Conservation (phyloP, 129 eudicot genomes). For the Artemisia annua region DNA sequence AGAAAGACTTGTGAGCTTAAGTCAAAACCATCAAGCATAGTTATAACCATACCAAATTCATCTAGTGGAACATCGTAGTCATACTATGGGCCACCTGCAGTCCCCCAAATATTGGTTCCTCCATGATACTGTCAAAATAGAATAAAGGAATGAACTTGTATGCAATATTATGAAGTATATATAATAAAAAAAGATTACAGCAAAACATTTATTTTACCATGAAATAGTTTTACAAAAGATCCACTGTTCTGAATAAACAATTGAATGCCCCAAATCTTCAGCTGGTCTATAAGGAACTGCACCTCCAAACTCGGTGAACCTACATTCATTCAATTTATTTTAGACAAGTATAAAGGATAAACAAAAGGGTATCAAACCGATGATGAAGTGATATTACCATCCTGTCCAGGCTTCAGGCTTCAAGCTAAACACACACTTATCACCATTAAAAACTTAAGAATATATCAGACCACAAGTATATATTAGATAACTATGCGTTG, state of each 20-base stretch:
- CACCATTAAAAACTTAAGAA: too few species aligned
- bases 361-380: background rate
- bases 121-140: conserved; percentile 73
- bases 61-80: conserved; percentile 99
- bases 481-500: too few species aligned
- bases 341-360: background rate
- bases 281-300: conserved; percentile 94
- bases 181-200: conserved; percentile 14
- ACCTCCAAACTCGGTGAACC: conserved; percentile 97
- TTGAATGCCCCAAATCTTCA: conserved; percentile 89
- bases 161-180: background rate
- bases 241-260: conserved; percentile 96
- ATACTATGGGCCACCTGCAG: conserved; percentile 98
- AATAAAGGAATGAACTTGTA: conserved; percentile 6
- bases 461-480: too few species aligned
- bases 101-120: conserved; percentile 95
- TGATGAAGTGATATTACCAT: conserved; percentile 55
- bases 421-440: too few species aligned
- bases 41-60: conserved; percentile 73
- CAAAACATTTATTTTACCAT: conserved; percentile 51
- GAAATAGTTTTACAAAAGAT: conserved; percentile 78
- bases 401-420: conserved; percentile 99
- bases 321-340: conserved; percentile 16
- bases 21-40: conserved; percentile 22
- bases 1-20: background rate